Base-by-base conservation (phyloP, 2,329 filamentous ascomycete species). In the Fusarium buxicola region DNA sequence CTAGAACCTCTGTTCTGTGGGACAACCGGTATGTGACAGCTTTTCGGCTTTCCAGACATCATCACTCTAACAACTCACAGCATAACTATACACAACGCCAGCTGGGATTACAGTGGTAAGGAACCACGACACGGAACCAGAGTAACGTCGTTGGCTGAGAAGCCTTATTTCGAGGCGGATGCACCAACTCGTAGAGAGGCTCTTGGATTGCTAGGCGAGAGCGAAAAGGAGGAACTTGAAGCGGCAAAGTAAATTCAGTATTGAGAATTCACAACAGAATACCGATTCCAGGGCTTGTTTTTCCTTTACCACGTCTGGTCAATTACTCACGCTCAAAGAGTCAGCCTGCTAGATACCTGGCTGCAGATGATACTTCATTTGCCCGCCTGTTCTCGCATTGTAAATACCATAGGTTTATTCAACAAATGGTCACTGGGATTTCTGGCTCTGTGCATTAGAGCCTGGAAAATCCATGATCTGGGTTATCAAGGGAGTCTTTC, bases 11-110 rank as follows among this genome's bases (percentile, higher is more conserved):
- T 47, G 89, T 87, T 0, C 75, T 92, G 4, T 92, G 89, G 89
- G 89, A 92, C 69, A 92, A 92, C 66, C 80, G 86, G 79, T 85
- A 36, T 69, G 80, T 69, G 2, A 10, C 7, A 5, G 5, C 6
- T 24, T 13, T 7, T n/a, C 5, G 6, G 10, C 7, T 3, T 16
- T 30, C 7, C 8, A 8, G 31, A 11, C 9, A 3, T 2, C 10
- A 15, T 11, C 1, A 2, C 39, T 5, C 50, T 60, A 5, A 61
- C 27, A 16, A 6, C 48, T 18, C 12, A 3, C 2, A 86, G 86
- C 34, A 89, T 91, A 56, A 91, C 89, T 0, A 91, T 91, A 32
- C 89, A 92, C 66, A 91, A 90, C 60, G 89, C 89, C 0, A 88
- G 85, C 67, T 92, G 88, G 88, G 89, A 92, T 65, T 92, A 92